Percentiles rank a stretch among this genome's conserved stretches.
These are phyloP conservation scores for Metarhizium robertsii DNA, from an alignment of 2,329 filamentous ascomycete genomes.

Conservation along the genomic window DNA sequence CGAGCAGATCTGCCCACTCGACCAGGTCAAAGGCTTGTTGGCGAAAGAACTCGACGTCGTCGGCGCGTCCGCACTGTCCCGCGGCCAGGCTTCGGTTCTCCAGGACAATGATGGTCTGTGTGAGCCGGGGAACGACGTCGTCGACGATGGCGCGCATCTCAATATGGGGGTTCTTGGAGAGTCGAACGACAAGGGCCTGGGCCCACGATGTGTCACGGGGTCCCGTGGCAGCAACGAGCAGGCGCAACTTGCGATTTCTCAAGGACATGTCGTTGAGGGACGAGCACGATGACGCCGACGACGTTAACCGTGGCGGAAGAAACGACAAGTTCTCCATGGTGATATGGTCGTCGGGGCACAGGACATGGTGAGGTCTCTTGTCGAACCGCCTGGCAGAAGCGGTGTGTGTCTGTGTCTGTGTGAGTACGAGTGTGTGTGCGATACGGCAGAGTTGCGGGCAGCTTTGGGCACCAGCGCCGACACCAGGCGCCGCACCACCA, in stretches of 20 bases:
- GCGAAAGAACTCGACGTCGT: constrained; percentile 42
- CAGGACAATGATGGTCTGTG: constrained; percentile 52
- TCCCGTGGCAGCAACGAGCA: constrained; percentile 59
- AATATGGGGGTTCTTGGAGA: constrained; percentile 55
- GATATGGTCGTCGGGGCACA: constrained; percentile 15
- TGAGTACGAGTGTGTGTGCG: not conserved
- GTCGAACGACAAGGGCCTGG: constrained; percentile 54
- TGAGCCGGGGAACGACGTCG: constrained; percentile 53
- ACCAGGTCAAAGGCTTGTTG: constrained; percentile 57
- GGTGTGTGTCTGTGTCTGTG: not conserved
- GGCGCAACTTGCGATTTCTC: constrained; percentile 39
- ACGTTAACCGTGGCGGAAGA: constrained; percentile 20
- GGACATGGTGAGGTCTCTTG: constrained; percentile 17
- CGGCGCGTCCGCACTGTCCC: constrained; percentile 24
- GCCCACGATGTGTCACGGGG: constrained; percentile 56
- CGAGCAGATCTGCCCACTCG: constrained; percentile 79
- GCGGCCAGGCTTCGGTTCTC: constrained; percentile 38
- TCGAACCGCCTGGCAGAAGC: not conserved
- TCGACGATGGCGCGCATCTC: constrained; percentile 55
- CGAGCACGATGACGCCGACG: constrained; percentile 22
- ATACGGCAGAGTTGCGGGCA: not conserved
- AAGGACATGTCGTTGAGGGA: constrained; percentile 27
- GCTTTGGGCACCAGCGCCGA: not conserved
- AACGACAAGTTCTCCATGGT: constrained; percentile 24
- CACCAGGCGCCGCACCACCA: not conserved